A percentile compares a stretch with the other conserved stretches of the same genome.
These are phyloP conservation scores for Plasmodium falciparum DNA, from an alignment of 169 alveolate species.

Conservation along the genomic window DNA sequence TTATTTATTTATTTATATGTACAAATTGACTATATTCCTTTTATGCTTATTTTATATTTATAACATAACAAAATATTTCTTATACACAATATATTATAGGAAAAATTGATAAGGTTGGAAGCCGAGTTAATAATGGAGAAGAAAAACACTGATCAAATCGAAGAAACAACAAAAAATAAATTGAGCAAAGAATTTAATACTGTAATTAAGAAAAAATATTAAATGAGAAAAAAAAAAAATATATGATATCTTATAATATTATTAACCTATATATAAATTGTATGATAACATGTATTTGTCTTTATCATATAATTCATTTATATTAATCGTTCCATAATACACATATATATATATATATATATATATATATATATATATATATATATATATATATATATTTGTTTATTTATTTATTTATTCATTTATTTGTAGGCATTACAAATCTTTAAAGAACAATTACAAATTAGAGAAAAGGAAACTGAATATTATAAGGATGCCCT, in stretches of 20 bases:
- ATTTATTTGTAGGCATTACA: conserved; percentile 53
- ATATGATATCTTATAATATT: background rate
- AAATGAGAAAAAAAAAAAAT: conserved; percentile 8
- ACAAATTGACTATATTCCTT: background rate
- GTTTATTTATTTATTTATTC: background rate
- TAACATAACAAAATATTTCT: background rate
- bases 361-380: too few species aligned
- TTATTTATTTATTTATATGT: too few species aligned
- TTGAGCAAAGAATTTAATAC: conserved; percentile 75
- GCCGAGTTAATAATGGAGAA: conserved; percentile 72
- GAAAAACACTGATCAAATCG: conserved; percentile 38
- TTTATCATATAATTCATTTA: too few species aligned
- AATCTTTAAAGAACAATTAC: conserved; percentile 70
- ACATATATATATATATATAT: too few species aligned
- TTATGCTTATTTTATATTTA: background rate
- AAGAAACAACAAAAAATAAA: conserved; percentile 74
- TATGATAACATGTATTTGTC: too few species aligned
- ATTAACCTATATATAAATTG: background rate
- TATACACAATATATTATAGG: conserved; percentile 17
- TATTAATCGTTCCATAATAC: too few species aligned
- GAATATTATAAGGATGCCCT: conserved; percentile 72
- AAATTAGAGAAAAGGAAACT: conserved; percentile 77
- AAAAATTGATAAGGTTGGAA: conserved; percentile 65
- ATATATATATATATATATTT: too few species aligned
- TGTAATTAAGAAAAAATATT: conserved; percentile 8